Percentiles rank a stretch among this genome's conserved stretches.
phyloP scores from a whole-genome alignment of 495 filamentous ascomycete species.

The Astrothelium macrocarpum region DNA sequence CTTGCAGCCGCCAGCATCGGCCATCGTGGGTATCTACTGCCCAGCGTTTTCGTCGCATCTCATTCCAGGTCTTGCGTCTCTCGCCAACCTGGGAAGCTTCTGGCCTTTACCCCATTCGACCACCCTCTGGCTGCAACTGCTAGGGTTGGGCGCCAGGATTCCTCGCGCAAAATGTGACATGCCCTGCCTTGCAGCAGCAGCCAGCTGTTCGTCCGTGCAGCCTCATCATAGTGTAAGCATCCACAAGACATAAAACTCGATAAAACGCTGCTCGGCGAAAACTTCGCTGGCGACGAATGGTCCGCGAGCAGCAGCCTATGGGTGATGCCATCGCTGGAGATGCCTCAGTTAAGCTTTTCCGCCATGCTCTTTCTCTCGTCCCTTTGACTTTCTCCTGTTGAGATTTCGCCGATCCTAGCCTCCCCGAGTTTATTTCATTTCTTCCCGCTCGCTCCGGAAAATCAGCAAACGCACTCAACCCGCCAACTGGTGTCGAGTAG shows the following conservation, averaged over 20 bases:
- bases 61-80: neutral
- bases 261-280: neutral
- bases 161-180: neutral
- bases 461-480: neutral
- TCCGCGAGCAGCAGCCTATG: neutral
- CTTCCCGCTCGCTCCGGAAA: neutral
- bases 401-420: neutral
- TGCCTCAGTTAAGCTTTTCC: neutral
- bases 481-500: neutral
- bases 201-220: conserved; percentile 6
- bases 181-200: neutral
- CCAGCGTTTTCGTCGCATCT: conserved; percentile 4
- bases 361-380: neutral
- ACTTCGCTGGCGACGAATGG: neutral
- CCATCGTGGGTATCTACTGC: neutral
- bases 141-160: neutral
- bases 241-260: neutral
- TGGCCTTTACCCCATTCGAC: conserved; percentile 1
- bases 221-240: conserved; percentile 1
- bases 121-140: neutral
- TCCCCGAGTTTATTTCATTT: neutral
- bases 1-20: neutral
- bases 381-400: neutral
- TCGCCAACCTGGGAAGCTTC: neutral
- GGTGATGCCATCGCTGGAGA: neutral